Percentiles rank a stretch among this genome's conserved stretches.
These are phyloP conservation scores for Exophiala aquamarina DNA, from an alignment of 2,329 filamentous ascomycete species.

Conservation along the genomic window DNA sequence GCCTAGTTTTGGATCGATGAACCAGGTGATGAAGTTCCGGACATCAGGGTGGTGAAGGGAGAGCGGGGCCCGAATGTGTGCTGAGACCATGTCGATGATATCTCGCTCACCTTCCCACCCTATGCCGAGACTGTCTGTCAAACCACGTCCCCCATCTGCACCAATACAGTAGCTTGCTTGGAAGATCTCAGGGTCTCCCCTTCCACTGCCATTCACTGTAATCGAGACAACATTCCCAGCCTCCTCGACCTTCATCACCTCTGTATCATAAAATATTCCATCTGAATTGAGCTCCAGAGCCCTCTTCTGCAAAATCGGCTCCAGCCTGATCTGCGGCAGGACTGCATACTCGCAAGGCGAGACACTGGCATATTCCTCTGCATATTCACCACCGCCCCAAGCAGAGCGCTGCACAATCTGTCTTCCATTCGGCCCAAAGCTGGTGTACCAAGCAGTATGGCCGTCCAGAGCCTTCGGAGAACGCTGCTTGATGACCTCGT, in stretches of 20 bases:
- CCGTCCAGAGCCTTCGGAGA: constrained; percentile 29
- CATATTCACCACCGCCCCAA: constrained; percentile 32
- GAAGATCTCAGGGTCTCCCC: constrained; percentile 10
- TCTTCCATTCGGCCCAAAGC: constrained; percentile 31
- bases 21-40: constrained; percentile 37
- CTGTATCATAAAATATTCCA: constrained; percentile 30
- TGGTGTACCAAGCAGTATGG: constrained; percentile 35
- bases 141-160: constrained; percentile 35
- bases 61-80: constrained; percentile 34
- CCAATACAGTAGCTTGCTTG: constrained; percentile 33
- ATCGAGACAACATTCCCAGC: constrained; percentile 27
- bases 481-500: constrained; percentile 28
- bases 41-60: constrained; percentile 31
- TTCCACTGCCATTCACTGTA: constrained; percentile 18
- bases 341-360: constrained; percentile 33
- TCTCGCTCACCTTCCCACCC: constrained; percentile 33
- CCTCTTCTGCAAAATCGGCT: constrained; percentile 34
- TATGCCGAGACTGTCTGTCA: constrained; percentile 34
- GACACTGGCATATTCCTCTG: constrained; percentile 27
- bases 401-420: constrained; percentile 33
- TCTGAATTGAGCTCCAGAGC: constrained; percentile 33
- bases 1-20: constrained; percentile 35
- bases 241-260: constrained; percentile 30
- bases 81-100: constrained; percentile 36
- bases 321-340: constrained; percentile 38